Evolutionary conservation across 192 early-diverging fungal species (phyloP).

Genomic region (Neocallimastix lanati): DNA sequence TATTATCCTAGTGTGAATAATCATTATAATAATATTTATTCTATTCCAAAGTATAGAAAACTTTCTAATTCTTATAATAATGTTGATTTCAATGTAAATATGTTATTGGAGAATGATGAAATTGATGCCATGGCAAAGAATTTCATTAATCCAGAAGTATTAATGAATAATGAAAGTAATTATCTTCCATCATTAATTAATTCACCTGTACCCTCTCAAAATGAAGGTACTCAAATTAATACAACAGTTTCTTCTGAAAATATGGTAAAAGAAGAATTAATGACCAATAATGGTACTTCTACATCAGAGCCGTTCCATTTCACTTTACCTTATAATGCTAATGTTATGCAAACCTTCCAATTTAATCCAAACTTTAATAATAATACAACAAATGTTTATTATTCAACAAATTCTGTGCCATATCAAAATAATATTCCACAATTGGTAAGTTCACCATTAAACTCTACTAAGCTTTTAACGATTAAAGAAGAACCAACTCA

Average conservation of each 20-base stretch:
- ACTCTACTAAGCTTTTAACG: background rate
- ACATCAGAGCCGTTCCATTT: background rate
- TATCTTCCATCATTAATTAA: background rate
- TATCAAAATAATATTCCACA: background rate
- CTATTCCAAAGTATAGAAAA: background rate
- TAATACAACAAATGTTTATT: background rate
- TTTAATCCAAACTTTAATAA: background rate
- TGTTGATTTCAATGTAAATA: background rate
- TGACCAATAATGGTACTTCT: background rate
- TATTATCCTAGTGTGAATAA: background rate
- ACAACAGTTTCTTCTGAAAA: background rate
- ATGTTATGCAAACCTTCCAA: background rate
- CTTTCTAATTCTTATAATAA: background rate
- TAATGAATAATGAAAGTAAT: background rate
- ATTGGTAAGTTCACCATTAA: background rate
- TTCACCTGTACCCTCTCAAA: background rate
- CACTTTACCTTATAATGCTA: background rate
- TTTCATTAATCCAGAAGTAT: background rate
- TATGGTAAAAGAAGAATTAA: background rate
- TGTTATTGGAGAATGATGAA: background rate
- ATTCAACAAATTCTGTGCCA: background rate
- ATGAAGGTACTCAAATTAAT: background rate
- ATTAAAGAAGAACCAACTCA: background rate
- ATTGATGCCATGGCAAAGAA: background rate
- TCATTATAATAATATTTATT: background rate